Conservation (phyloP, 2,329 filamentous ascomycete genomes). For the Paecilomyces formosus region DNA sequence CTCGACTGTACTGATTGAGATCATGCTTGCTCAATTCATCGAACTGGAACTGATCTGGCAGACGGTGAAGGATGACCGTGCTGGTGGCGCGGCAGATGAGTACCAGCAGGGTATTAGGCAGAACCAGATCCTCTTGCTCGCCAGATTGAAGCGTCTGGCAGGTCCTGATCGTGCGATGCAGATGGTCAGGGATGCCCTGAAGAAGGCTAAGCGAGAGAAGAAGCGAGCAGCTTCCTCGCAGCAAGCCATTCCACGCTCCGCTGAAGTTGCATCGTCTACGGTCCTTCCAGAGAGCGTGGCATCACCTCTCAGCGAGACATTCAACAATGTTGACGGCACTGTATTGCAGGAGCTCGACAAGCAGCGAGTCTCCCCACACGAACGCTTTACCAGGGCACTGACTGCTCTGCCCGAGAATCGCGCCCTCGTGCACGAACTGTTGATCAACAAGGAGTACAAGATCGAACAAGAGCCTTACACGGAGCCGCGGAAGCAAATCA, state of each 20-base stretch:
- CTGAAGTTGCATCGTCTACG: constrained; percentile 28
- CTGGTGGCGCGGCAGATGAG: constrained; percentile 55
- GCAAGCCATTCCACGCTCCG: constrained; percentile 51
- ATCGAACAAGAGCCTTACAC: constrained; percentile 46
- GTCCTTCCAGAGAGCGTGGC: constrained; percentile 28
- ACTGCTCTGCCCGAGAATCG: constrained; percentile 56
- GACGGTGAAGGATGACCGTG: constrained; percentile 56
- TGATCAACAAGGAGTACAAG: constrained; percentile 57
- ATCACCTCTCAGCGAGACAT: constrained; percentile 34
- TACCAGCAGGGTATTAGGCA: constrained; percentile 59
- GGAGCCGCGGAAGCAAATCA: constrained; percentile 48
- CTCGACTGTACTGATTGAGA: constrained; percentile 54
- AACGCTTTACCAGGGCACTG: constrained; percentile 45
- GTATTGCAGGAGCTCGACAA: constrained; percentile 28
- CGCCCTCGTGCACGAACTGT: constrained; percentile 55
- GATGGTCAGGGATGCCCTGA: constrained; percentile 53
- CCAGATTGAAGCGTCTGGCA: constrained; percentile 54
- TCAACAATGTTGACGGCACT: constrained; percentile 27
- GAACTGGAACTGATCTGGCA: constrained; percentile 62
- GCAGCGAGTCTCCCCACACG: constrained; percentile 28
- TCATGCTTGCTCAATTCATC: constrained; percentile 60
- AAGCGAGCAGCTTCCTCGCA: constrained; percentile 45
- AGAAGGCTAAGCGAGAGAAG: constrained; percentile 49
- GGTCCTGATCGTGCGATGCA: constrained; percentile 54
- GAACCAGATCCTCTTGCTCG: constrained; percentile 57